Base-by-base conservation (phyloP, 2,329 filamentous ascomycete genomes). In the Diaporthe humulicola region DNA sequence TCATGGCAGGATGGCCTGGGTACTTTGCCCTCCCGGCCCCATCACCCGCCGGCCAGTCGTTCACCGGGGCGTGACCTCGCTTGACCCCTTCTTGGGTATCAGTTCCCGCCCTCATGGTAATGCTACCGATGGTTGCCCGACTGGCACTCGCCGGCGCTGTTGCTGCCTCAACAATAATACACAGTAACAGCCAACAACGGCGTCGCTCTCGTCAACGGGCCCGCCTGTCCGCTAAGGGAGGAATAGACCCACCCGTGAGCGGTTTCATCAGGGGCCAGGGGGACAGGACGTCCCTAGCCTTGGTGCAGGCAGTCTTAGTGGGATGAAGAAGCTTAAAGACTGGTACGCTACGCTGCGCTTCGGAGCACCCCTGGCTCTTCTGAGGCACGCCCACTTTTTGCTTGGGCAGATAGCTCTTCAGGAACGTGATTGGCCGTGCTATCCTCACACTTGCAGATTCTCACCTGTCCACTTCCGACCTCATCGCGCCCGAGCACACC, bases 341-440 rank as follows among this genome's bases (percentile, higher is more conserved):
- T 40, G 64, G 64, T 69, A 69, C 64, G 64, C 64, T 69, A 69
- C 38, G n/a, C 28, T 33, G 19, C 45, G 45, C 38, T 38, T 40
- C 30, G 45, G 64, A 67, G 64, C 17, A 40, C 64, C 64, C 64
- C 64, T 69, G 64, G 45, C 64, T 9, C 1, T 38, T 69, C 64
- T 69, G 64, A 69, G 15, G 52, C 64, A 48, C n/a, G 52, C 42
- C 64, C 64, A 58, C 66, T 71, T 33, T 69, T 69, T 38, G 17
- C 42, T 40, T 70, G 69, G 40, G 48, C 54, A 66, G 71, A 48
- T 48, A 78, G 76, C 77, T 77, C 78, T 58, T 77, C 74, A 76
- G 75, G 69, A 64, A 36, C 56, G 52, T 79, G 77, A 79, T 80
- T 80, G 78, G 79, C 33, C 73, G 38, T 28, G 33, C 48, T 17